Conservation (phyloP, 148 eudicot species). For the Silene uniflora region DNA sequence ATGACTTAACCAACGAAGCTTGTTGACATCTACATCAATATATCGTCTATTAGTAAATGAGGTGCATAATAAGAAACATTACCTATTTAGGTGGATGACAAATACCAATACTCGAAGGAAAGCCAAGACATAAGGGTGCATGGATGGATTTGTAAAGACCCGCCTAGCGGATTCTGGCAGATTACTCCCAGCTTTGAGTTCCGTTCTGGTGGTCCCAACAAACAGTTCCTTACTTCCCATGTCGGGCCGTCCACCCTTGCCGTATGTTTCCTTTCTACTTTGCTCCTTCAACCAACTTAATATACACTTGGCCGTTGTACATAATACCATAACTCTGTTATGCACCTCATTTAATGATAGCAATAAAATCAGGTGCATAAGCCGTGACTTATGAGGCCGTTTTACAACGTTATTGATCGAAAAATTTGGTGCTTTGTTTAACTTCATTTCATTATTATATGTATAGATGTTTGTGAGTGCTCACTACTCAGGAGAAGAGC, state of each 20-base stretch:
- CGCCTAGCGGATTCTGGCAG: slow-evolving; percentile 66
- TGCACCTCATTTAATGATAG: too few relatives aligned
- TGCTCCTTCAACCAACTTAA: background rate
- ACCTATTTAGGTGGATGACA: slow-evolving; percentile 66
- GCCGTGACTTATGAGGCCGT: too few relatives aligned
- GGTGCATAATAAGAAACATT: too few relatives aligned
- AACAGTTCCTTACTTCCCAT: slow-evolving; percentile 81
- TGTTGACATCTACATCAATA: too few relatives aligned
- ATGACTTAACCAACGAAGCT: too few relatives aligned
- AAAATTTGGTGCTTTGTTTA: background rate
- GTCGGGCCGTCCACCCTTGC: slow-evolving; percentile 67
- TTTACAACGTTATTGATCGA: too few relatives aligned
- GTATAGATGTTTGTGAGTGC: slow-evolving; percentile 59
- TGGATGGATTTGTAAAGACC: slow-evolving; percentile 61
- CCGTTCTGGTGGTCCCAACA: slow-evolving; percentile 68
- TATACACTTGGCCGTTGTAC: background rate
- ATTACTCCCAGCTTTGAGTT: slow-evolving; percentile 84
- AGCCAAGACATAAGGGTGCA: slow-evolving; percentile 62
- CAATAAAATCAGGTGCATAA: too few relatives aligned
- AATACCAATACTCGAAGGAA: slow-evolving; percentile 68
- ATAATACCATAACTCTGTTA: too few relatives aligned
- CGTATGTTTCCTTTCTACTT: slow-evolving; percentile 33
- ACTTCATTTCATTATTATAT: background rate
- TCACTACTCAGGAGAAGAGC: slow-evolving; percentile 49
- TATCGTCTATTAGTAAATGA: too few relatives aligned